Conservation (phyloP, 768 basidiomycete genomes). For the Xerocomellus amylosporus region DNA sequence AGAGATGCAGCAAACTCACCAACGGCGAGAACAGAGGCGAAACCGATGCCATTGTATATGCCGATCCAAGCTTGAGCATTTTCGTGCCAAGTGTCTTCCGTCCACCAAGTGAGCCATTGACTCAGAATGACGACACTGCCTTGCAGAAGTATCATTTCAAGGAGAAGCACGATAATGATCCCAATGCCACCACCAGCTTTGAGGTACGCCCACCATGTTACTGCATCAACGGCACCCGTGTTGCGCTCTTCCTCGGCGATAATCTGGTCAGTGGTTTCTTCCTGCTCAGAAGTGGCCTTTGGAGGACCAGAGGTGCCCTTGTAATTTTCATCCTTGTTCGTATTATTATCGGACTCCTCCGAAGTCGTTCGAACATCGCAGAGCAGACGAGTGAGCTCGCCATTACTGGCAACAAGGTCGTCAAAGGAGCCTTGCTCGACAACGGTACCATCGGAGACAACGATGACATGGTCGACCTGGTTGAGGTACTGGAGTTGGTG, state of each 20-base stretch:
- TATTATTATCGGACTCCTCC: slow-evolving; percentile 2
- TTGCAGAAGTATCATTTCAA: slow-evolving; percentile 24
- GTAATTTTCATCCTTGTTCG: slow-evolving; percentile 18
- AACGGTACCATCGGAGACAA: slow-evolving; percentile 43
- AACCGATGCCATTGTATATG: slow-evolving; percentile 29
- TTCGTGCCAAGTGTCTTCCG: slow-evolving; percentile 23
- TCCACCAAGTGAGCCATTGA: slow-evolving; percentile 34
- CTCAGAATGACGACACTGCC: slow-evolving; percentile 22
- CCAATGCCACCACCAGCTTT: slow-evolving; percentile 26
- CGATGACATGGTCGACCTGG: slow-evolving; percentile 45
- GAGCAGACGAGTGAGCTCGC: slow-evolving; percentile 27
- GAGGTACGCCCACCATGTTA: slow-evolving; percentile 34
- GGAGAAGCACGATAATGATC: slow-evolving; percentile 19
- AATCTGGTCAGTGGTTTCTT: slow-evolving; percentile 10
- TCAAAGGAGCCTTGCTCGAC: slow-evolving; percentile 46
- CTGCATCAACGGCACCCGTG: slow-evolving; percentile 21
- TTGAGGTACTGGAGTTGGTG: slow-evolving; percentile 33
- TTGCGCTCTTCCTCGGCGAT: slow-evolving; percentile 28
- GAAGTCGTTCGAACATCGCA: slow-evolving; percentile 17
- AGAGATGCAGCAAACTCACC: slow-evolving; percentile 8
- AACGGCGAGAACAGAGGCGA: slow-evolving; percentile 15
- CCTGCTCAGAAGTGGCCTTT: slow-evolving; percentile 9
- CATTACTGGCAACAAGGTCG: slow-evolving; percentile 32
- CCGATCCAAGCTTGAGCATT: slow-evolving; percentile 28
- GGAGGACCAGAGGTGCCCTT: slow-evolving; percentile 15